Evolutionary conservation across 1,284 basidiomycete genomes (phyloP).

Genomic region (Rhodotorula sp.): DNA sequence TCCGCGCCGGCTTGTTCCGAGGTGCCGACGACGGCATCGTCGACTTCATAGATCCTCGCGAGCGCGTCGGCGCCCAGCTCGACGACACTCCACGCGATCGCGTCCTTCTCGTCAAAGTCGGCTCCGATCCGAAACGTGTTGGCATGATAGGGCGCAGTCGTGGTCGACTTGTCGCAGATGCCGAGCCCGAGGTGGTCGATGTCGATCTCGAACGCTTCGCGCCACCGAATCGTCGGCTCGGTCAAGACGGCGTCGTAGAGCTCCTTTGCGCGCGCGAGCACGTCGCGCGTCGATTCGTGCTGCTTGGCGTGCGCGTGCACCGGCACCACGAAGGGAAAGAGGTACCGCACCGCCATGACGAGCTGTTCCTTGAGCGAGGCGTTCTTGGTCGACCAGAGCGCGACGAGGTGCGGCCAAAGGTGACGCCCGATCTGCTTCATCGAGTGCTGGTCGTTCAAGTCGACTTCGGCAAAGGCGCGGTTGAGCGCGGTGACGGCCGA

Average conservation of each 20-base stretch:
- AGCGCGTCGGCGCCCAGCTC: slow-evolving; percentile 81
- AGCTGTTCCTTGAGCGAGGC: slow-evolving; percentile 62
- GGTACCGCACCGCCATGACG: slow-evolving; percentile 63
- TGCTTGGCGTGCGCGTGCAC: background rate
- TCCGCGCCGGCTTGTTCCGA: background rate
- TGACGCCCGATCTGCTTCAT: slow-evolving; percentile 61
- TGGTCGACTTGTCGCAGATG: background rate
- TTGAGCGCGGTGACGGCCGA: slow-evolving; percentile 69
- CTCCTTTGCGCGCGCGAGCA: slow-evolving; percentile 29
- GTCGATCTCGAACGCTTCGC: slow-evolving; percentile 56
- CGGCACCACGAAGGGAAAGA: slow-evolving; percentile 68
- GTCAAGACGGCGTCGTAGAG: slow-evolving; percentile 55
- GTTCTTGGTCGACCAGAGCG: slow-evolving; percentile 73
- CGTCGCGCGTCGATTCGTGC: background rate
- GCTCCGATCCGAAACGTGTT: slow-evolving; percentile 66
- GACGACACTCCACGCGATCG: slow-evolving; percentile 73
- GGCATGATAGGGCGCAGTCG: slow-evolving; percentile 55
- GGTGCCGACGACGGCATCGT: background rate
- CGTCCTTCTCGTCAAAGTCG: slow-evolving; percentile 67
- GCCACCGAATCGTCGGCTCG: slow-evolving; percentile 65
- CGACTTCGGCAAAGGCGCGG: slow-evolving; percentile 65
- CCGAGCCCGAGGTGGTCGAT: slow-evolving; percentile 65
- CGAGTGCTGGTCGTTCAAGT: slow-evolving; percentile 65
- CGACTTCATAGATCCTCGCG: slow-evolving; percentile 44
- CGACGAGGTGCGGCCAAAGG: slow-evolving; percentile 65